Percentiles rank a stretch among this genome's conserved stretches.
These are phyloP conservation scores for Angomonas deanei DNA, from an alignment of 208 protist genomes.

Conservation along the genomic window DNA sequence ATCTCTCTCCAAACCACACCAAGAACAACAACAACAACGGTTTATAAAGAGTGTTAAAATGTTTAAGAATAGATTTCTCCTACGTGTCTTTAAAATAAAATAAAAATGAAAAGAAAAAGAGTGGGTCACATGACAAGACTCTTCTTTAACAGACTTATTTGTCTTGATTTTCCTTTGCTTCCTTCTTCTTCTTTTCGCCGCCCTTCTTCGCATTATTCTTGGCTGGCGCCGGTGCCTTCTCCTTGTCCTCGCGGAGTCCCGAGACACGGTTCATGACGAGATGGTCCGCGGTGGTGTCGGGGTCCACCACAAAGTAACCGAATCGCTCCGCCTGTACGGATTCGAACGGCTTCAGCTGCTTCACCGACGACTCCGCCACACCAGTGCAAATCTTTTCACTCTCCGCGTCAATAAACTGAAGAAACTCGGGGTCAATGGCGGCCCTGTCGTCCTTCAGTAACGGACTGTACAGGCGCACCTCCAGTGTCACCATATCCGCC, in stretches of 20 bases:
- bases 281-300: constrained; percentile 49
- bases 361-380: constrained; percentile 60
- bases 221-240: constrained; percentile 38
- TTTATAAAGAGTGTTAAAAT: not conserved
- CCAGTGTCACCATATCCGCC: constrained; percentile 49
- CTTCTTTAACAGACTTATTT: not conserved
- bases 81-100: not conserved
- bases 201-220: constrained; percentile 13
- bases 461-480: constrained; percentile 73
- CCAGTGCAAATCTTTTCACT: constrained; percentile 67
- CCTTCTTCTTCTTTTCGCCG: constrained; percentile 17
- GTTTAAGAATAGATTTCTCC: not conserved
- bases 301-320: constrained; percentile 89
- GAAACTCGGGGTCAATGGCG: constrained; percentile 78
- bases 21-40: not conserved
- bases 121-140: not conserved
- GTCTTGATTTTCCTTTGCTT: not conserved
- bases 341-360: constrained; percentile 44
- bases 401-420: constrained; percentile 84
- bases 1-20: too few species aligned
- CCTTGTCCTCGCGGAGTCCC: constrained; percentile 84
- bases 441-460: constrained; percentile 86
- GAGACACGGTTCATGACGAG: constrained; percentile 89
- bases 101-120: not conserved
- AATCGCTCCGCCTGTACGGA: constrained; percentile 89